phyloP scores from a whole-genome alignment of 176 grass and related monocot species.

The Bothriochloa decipiens region DNA sequence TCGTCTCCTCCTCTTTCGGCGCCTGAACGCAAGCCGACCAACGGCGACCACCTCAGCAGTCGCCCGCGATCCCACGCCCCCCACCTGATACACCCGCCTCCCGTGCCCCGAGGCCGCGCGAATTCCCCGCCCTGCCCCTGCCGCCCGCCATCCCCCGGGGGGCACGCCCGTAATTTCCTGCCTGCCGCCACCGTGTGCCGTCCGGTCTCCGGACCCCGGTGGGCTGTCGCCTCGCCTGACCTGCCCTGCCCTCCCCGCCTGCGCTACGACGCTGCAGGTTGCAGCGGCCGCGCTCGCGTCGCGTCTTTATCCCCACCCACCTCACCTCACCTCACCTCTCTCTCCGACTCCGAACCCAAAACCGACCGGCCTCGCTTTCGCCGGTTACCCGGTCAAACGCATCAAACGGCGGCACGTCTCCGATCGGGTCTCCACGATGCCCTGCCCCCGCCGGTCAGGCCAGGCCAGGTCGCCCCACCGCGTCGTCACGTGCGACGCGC shows the following conservation, averaged over 20 bases:
- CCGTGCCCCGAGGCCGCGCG: slow-evolving; percentile 21
- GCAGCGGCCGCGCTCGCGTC: not conserved
- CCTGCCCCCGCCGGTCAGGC: slow-evolving; percentile 47
- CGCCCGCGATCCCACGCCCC: slow-evolving; percentile 36
- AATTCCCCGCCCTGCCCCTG: slow-evolving; percentile 44
- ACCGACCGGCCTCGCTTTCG: slow-evolving; percentile 47
- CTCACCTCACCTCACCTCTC: slow-evolving; percentile 7
- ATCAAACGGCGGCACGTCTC: slow-evolving; percentile 79
- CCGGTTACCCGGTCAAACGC: slow-evolving; percentile 83
- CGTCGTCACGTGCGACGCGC: slow-evolving; percentile 68
- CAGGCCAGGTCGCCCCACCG: slow-evolving; percentile 28
- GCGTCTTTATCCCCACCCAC: slow-evolving; percentile 38
- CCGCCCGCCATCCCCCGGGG: not conserved
- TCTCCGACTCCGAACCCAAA: slow-evolving; percentile 34
- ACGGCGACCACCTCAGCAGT: slow-evolving; percentile 58
- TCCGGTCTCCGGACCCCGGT: slow-evolving; percentile 57
- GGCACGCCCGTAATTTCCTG: slow-evolving; percentile 32
- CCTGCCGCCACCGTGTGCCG: slow-evolving; percentile 51
- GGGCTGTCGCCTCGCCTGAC: slow-evolving; percentile 34
- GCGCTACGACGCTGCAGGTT: slow-evolving; percentile 23
- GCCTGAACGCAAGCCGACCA: slow-evolving; percentile 50
- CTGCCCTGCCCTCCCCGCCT: not conserved
- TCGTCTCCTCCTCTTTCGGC: slow-evolving; percentile 35
- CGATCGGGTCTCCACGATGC: slow-evolving; percentile 59
- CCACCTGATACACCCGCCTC: slow-evolving; percentile 38